Base-by-base conservation (phyloP, 2,329 filamentous ascomycete species). In the Penicillium sp. region DNA sequence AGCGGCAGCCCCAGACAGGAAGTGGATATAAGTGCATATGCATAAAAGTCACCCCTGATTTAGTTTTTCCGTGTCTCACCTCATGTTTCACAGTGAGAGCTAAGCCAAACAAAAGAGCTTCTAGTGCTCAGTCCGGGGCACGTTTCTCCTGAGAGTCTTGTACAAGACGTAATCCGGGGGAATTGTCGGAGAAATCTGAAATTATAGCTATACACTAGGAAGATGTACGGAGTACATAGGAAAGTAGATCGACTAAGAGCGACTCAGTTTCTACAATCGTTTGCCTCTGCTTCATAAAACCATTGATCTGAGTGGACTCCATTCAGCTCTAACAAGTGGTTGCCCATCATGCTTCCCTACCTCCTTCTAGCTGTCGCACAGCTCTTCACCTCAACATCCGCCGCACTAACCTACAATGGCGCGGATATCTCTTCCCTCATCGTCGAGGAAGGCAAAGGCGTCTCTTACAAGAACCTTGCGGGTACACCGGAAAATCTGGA, bases 371-470 rank as follows among this genome's bases (percentile, higher is more conserved):
- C 63, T 29, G 48, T 43, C n/a, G 34, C 47, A 10, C 53, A 58
- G 50, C 50, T 67, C 27, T 49, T 69, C 16, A 41, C 58, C 19
- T 54, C 66, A 23, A 60, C 59, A n/a, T 63, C 71, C 3, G 79
- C 79, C 2, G 78, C 82, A 27, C 77, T 90, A 4, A 81, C 80
- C 2, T 87, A 87, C 72, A 84, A 82, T 61, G 87, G 88, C 9
- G 85, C 84, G 4, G 87, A 91, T 73, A 89, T 87, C 81, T 89
- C 87, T 1, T 91, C 88, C 0, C 79, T 87, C 1, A 70, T 82
- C 0, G 72, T 89, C 7, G 83, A 88, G 65, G 87, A 91, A 68
- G 75, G 78, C 2, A 77, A 81, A 0, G 87, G 86, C 1, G 80
- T 84, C 60, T 75, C 75, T 0, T 91, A 88, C 77, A 86, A 84